A percentile compares a stretch with the other conserved stretches of the same genome.
Conservation (phyloP, 805 yeast species). For the Saccharomycopsis sp. region DNA sequence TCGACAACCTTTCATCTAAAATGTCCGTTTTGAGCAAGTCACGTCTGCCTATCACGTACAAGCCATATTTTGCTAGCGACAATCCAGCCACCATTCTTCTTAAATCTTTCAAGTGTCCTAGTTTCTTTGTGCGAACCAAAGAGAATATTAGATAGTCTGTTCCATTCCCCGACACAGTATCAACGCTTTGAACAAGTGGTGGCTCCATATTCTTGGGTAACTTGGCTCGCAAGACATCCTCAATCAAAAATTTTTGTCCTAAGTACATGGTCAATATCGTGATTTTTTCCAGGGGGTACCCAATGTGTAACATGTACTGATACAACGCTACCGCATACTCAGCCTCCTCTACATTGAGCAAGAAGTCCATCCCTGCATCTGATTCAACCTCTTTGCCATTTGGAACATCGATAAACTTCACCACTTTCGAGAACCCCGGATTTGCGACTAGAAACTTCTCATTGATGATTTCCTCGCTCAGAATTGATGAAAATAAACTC, state of each 20-base stretch:
- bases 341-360: conserved; percentile 39
- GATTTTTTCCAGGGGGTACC: conserved; percentile 34
- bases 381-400: conserved; percentile 26
- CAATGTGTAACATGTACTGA: conserved; percentile 40
- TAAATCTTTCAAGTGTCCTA: conserved; percentile 25
- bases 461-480: too few species aligned
- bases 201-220: conserved; percentile 26
- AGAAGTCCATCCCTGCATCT: conserved; percentile 23
- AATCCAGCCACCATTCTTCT: conserved; percentile 25
- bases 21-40: not conserved
- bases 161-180: conserved; percentile 22
- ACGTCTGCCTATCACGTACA: conserved; percentile 28
- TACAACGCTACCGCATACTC: conserved; percentile 39
- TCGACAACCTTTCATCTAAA: not conserved
- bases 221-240: conserved; percentile 32
- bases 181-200: conserved; percentile 3
- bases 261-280: conserved; percentile 34
- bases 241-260: conserved; percentile 37
- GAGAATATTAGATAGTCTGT: conserved; percentile 32
- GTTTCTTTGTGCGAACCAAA: conserved; percentile 28
- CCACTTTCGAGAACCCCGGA: conserved; percentile 31
- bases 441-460: conserved; percentile 24
- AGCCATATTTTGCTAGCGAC: conserved; percentile 31
- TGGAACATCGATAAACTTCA: conserved; percentile 34
- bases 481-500: too few species aligned